phyloP scores from a whole-genome alignment of 1,284 basidiomycete species.

The Dichomitus squalens region DNA sequence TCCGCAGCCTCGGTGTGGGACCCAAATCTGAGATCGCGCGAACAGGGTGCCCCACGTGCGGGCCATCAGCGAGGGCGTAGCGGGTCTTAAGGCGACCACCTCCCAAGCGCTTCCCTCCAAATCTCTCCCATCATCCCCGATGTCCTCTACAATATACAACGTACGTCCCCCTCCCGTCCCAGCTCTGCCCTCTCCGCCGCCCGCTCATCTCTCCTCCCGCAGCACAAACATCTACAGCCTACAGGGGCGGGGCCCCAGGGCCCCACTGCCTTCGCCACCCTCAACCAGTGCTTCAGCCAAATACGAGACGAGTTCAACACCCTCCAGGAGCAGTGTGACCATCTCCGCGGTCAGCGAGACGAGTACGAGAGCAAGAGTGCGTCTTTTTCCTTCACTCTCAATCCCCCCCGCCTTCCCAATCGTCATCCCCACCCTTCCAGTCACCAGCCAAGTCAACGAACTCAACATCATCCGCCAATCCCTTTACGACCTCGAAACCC shows the following conservation, averaged over 20 bases:
- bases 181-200: not conserved
- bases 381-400: slow-evolving; percentile 27
- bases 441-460: slow-evolving; percentile 72
- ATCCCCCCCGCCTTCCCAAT: not conserved
- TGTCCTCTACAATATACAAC: slow-evolving; percentile 40
- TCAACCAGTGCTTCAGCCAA: slow-evolving; percentile 83
- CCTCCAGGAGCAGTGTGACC: slow-evolving; percentile 68
- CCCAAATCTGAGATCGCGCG: slow-evolving; percentile 20
- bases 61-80: slow-evolving; percentile 21
- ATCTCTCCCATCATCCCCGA: slow-evolving; percentile 27
- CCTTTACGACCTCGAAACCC: slow-evolving; percentile 77
- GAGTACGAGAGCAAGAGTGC: slow-evolving; percentile 89
- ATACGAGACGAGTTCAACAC: slow-evolving; percentile 88
- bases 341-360: slow-evolving; percentile 80
- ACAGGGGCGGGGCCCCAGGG: slow-evolving; percentile 50
- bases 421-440: slow-evolving; percentile 37
- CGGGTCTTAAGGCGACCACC: slow-evolving; percentile 24
- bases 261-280: slow-evolving; percentile 44
- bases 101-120: slow-evolving; percentile 22
- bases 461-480: slow-evolving; percentile 74
- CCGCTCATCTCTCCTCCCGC: slow-evolving; percentile 15
- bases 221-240: slow-evolving; percentile 72
- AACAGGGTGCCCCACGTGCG: slow-evolving; percentile 15
- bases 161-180: slow-evolving; percentile 26
- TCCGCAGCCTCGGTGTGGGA: slow-evolving; percentile 18